Base-by-base conservation (phyloP, 2,329 filamentous ascomycete genomes). In the Hymenoscyphus infarciens region DNA sequence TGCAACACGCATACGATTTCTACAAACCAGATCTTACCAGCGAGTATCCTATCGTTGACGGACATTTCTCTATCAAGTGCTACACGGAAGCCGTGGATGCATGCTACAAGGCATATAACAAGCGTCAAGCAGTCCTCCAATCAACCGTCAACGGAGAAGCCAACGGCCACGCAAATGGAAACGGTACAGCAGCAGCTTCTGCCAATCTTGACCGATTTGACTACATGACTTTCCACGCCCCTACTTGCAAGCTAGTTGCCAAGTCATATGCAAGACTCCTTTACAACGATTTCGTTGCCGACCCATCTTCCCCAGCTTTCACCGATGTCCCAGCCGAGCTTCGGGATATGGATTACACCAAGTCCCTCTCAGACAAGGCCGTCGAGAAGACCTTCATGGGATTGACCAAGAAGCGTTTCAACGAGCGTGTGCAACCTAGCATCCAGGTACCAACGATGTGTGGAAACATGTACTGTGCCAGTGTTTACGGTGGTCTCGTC, bases 1-100 rank as follows among this genome's bases (percentile, higher is more conserved):
- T 93, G 87, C 83, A 87, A 77, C 90, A 94, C 79, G 88, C 87
- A 71, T 95, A 94, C 78, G 90, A 94, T 77, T 94, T 94, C 77
- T 94, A 92, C 86, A 94, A 94, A 87, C 90, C 90, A 73, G 90
- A 94, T 77, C 81, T 94, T 69, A 90, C 90, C 73, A 91, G 88
- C 83, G 90, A 94, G 79, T 94, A 94, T 80, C 90, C 90, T 67
- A 87, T 91, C 74, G 90, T 94, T 63, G 90, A 94, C 72, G 90
- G 90, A 65, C 90, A 93, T 77, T 92, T 87, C 83, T 94, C 90
- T 57, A 77, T 92, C 75, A 88, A 81, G 77, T 94, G 90, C 83
- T 94, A 94, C 79, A 90, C 83, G 67, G 84, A 90, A 80, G 90
- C 90, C 58, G 86, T 94, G 29, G 90, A 94, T 74, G 84, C 85